phyloP scores from a whole-genome alignment of 805 yeast species.

The Lipomyces kockii region DNA sequence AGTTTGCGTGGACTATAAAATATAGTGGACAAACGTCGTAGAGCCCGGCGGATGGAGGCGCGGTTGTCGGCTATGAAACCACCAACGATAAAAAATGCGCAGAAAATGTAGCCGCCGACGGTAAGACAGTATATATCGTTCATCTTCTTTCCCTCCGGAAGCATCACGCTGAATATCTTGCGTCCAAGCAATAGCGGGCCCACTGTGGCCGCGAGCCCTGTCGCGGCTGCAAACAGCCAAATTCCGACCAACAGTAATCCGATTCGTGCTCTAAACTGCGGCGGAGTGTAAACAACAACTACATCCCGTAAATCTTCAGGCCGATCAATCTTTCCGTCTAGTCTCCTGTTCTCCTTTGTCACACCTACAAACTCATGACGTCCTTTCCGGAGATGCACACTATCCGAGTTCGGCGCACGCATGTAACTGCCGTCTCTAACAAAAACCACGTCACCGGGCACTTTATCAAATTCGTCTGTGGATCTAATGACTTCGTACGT shows the following conservation, averaged over 20 bases:
- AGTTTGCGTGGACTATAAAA: slow-evolving; percentile 1
- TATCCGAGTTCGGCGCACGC: slow-evolving; percentile 86
- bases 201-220: slow-evolving; percentile 37
- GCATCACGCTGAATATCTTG: slow-evolving; percentile 15
- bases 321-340: slow-evolving; percentile 49
- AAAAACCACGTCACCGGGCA: slow-evolving; percentile 60
- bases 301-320: slow-evolving; percentile 51
- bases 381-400: slow-evolving; percentile 65
- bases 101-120: slow-evolving; percentile 37
- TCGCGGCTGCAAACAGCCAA: slow-evolving; percentile 51
- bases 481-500: neutral
- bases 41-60: slow-evolving; percentile 6
- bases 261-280: slow-evolving; percentile 66
- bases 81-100: slow-evolving; percentile 14
- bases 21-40: neutral
- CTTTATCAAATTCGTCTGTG: slow-evolving; percentile 42
- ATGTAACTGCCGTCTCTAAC: slow-evolving; percentile 81
- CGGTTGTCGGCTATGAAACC: slow-evolving; percentile 13
- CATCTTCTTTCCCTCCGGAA: slow-evolving; percentile 20
- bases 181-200: slow-evolving; percentile 44
- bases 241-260: slow-evolving; percentile 52
- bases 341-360: slow-evolving; percentile 71
- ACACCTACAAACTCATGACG: slow-evolving; percentile 75
- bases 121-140: slow-evolving; percentile 39
- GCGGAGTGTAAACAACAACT: slow-evolving; percentile 84